Evolutionary conservation across 345 rosid species (phyloP), one percentile per base, ranked within the genome.

Genomic region (Populus ilicifolia): DNA sequence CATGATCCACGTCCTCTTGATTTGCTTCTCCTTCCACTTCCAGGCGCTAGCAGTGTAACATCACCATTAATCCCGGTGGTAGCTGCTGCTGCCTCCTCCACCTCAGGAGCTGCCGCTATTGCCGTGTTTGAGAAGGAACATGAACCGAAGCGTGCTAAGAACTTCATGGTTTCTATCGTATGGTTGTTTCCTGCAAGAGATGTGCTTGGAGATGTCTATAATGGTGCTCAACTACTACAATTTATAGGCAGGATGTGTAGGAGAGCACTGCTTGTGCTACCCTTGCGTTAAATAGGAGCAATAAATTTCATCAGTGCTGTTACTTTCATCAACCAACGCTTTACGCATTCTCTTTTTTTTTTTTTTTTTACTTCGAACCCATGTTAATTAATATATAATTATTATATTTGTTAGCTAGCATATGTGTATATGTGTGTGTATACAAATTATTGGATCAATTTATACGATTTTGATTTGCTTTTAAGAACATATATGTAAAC

Each of bases 91-190:
- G 5, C 56, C 27, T 46, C 16, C 16, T 30, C 69, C 10, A 23
- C 61, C 6, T 50, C n/a, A 50, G 56, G 9, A 50, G 56, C 8
- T 50, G 56, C 56, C 6, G 56, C 56, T 50, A 67, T 48, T 8
- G 13, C 30, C 36, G 12, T 33, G 14, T 64, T 18, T 41, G 83
- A 59, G 10, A 79, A 70, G 33, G 39, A 84, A 44, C 81, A 84
- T 1, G 78, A 79, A 52, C 81, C 69, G 9, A 85, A 72, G 44
- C 77, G 68, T 6, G 71, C 59, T 63, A 81, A 65, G 83, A 79
- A 85, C 27, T 83, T 83, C 88, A 85, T 85, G 2, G 64, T 7
- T 7, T 7, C 7, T 20, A 0, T 1, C 13, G 21, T n/a, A 0
- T 33, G 6, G 29, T 2, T 33, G 52, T 38, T 72, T 18, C n/a